phyloP scores from a whole-genome alignment of 2,329 filamentous ascomycete genomes.

The Macrophomina tecta region DNA sequence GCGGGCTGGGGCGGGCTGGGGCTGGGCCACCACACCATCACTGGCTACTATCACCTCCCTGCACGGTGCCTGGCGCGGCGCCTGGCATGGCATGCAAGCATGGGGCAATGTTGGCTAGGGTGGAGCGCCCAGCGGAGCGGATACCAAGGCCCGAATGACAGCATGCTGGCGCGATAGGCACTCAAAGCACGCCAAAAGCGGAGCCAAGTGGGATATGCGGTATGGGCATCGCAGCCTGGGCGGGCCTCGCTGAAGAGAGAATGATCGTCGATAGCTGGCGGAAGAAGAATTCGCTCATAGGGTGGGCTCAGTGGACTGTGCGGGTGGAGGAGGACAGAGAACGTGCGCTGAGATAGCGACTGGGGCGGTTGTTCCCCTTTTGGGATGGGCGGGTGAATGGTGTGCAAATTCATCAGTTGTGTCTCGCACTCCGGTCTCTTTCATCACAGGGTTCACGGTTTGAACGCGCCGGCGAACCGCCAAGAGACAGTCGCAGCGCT shows the following conservation, averaged over 20 bases:
- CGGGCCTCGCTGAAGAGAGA: constrained; percentile 9
- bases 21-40: constrained; percentile 20
- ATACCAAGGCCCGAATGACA: constrained; percentile 15
- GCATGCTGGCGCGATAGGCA: constrained; percentile 22
- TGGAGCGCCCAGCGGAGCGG: constrained; percentile 3
- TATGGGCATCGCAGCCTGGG: constrained; percentile 5
- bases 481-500: not conserved
- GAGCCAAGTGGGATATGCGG: constrained; percentile 10
- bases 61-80: constrained; percentile 14
- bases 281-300: constrained; percentile 22
- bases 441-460: not conserved
- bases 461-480: constrained; percentile 1
- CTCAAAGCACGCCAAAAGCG: constrained; percentile 15
- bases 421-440: not conserved
- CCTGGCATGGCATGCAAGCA: constrained; percentile 4
- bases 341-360: constrained; percentile 22
- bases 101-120: not conserved
- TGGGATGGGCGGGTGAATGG: constrained; percentile 7
- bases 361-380: constrained; percentile 15
- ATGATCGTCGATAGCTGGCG: constrained; percentile 17
- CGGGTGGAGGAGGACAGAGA: constrained; percentile 14
- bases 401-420: not conserved
- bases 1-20: constrained; percentile 22
- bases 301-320: constrained; percentile 14
- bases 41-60: constrained; percentile 19